phyloP scores from a whole-genome alignment of 2,329 filamentous ascomycete genomes.

The Penicillium nordicum region DNA sequence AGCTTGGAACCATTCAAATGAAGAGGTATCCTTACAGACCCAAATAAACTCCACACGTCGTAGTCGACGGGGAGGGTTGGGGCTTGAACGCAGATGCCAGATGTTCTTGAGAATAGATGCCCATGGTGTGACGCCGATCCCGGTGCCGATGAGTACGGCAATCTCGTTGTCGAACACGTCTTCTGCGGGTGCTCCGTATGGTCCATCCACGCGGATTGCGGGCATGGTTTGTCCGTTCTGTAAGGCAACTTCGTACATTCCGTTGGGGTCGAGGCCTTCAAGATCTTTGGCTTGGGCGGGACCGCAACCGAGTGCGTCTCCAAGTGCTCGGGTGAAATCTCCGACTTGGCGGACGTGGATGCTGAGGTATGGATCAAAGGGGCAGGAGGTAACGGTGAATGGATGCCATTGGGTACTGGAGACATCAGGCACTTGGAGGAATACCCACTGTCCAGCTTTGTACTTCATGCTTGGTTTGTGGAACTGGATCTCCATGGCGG shows the following conservation, averaged over 20 bases:
- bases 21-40: slow-evolving; percentile 93
- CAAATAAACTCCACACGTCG: slow-evolving; percentile 98
- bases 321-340: slow-evolving; percentile 92
- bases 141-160: slow-evolving; percentile 73
- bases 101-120: slow-evolving; percentile 93
- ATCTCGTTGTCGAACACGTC: slow-evolving; percentile 94
- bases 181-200: slow-evolving; percentile 93
- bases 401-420: slow-evolving; percentile 95
- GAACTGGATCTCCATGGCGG: slow-evolving; percentile 97
- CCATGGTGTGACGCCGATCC: slow-evolving; percentile 83
- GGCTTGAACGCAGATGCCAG: slow-evolving; percentile 88
- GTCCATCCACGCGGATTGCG: slow-evolving; percentile 81
- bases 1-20: slow-evolving; percentile 98
- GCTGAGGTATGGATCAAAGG: slow-evolving; percentile 90
- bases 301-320: slow-evolving; percentile 90
- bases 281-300: slow-evolving; percentile 83
- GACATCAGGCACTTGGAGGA: slow-evolving; percentile 86
- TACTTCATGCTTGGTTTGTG: slow-evolving; percentile 94
- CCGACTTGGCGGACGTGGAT: slow-evolving; percentile 95
- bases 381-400: slow-evolving; percentile 98
- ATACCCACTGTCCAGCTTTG: slow-evolving; percentile 97
- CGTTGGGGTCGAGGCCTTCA: slow-evolving; percentile 83
- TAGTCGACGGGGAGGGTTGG: slow-evolving; percentile 83
- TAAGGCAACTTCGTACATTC: slow-evolving; percentile 96
- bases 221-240: slow-evolving; percentile 94